A percentile compares a stretch with the other conserved stretches of the same genome.
phyloP scores from a whole-genome alignment of 345 rosid species.

The Isatis tinctoria region DNA sequence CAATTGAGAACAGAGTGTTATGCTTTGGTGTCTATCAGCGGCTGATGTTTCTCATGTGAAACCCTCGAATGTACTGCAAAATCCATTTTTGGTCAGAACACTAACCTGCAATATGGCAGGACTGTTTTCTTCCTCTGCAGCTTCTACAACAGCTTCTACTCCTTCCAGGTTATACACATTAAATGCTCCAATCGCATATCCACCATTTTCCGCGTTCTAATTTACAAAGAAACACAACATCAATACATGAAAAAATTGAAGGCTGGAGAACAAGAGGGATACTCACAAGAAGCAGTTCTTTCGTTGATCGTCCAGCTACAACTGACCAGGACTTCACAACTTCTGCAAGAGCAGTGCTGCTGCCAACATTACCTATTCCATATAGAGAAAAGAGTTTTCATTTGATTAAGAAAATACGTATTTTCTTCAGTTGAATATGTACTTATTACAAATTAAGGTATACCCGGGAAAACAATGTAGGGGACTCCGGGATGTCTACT shows the following conservation, averaged over 20 bases:
- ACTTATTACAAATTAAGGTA: neutral
- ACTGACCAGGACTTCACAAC: conserved; percentile 89
- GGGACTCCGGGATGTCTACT: conserved; percentile 98
- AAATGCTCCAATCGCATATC: conserved; percentile 96
- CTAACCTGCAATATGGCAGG: conserved; percentile 95
- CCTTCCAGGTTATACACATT: conserved; percentile 97
- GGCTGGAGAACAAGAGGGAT: neutral
- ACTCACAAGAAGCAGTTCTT: conserved; percentile 77
- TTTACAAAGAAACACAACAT: conserved; percentile 28
- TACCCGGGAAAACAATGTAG: conserved; percentile 96
- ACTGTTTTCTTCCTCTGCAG: conserved; percentile 90
- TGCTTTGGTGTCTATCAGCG: neutral
- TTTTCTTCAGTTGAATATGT: neutral
- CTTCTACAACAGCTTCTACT: conserved; percentile 88
- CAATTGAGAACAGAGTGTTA: neutral
- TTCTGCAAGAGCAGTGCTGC: conserved; percentile 67
- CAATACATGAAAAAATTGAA: conserved; percentile 17
- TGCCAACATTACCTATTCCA: conserved; percentile 84
- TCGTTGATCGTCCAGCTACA: conserved; percentile 54
- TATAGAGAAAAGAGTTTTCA: neutral
- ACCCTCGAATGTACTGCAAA: neutral
- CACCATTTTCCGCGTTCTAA: conserved; percentile 82
- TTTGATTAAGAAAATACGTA: neutral
- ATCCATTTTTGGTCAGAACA: neutral
- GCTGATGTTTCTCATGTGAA: neutral